These are phyloP conservation scores for Alternaria solani DNA, from an alignment of 2,329 filamentous ascomycete genomes.

Conservation along the genomic window DNA sequence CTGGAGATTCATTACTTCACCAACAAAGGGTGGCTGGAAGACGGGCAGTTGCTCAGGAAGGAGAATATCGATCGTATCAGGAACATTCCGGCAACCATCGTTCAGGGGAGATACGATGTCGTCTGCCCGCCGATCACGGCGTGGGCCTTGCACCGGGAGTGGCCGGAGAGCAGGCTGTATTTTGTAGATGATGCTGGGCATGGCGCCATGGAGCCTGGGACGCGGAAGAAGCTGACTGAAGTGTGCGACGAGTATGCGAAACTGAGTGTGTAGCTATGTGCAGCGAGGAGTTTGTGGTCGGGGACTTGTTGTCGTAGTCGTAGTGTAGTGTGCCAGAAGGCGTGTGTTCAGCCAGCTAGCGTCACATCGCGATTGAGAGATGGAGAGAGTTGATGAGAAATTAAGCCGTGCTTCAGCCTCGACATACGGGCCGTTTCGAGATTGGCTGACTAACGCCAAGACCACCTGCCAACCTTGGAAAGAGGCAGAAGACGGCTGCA, in stretches of 20 bases:
- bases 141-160: slow-evolving; percentile 54
- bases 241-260: slow-evolving; percentile 35
- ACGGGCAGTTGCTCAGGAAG: slow-evolving; percentile 51
- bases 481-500: not conserved
- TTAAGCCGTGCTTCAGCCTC: not conserved
- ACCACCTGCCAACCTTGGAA: not conserved
- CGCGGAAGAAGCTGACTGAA: slow-evolving; percentile 35
- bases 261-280: not conserved
- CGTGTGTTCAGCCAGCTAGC: not conserved
- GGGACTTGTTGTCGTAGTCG: not conserved
- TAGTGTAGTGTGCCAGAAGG: not conserved
- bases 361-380: not conserved
- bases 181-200: slow-evolving; percentile 49
- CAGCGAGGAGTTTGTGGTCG: not conserved
- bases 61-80: slow-evolving; percentile 48
- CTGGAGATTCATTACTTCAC: slow-evolving; percentile 57
- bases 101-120: slow-evolving; percentile 59
- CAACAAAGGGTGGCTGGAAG: slow-evolving; percentile 53
- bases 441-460: slow-evolving; percentile 4
- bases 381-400: not conserved
- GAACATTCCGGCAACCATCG: slow-evolving; percentile 51
- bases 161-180: slow-evolving; percentile 46
- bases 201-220: slow-evolving; percentile 39
- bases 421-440: not conserved
- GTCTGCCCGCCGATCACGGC: slow-evolving; percentile 56